A percentile compares a stretch with the other conserved stretches of the same genome.
phyloP scores from a whole-genome alignment of 2,329 filamentous ascomycete genomes.

The Talaromyces piceae region DNA sequence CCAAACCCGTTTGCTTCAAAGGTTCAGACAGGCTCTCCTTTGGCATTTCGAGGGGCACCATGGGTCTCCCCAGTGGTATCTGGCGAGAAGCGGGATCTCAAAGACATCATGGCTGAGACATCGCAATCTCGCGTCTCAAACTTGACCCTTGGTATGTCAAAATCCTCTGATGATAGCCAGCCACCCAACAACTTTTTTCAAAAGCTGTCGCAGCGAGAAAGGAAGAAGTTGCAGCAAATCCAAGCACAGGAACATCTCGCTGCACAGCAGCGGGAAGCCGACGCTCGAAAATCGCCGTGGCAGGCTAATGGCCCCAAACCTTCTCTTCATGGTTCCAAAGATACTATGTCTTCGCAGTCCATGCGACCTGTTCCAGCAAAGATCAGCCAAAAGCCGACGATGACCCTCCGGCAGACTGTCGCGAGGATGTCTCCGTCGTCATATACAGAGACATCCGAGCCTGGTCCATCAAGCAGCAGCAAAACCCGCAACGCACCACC shows the following conservation, averaged over 20 bases:
- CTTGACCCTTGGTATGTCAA: slow-evolving; percentile 45
- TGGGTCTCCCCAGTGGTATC: slow-evolving; percentile 50
- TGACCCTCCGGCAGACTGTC: slow-evolving; percentile 57
- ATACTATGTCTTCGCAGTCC: slow-evolving; percentile 24
- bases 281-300: slow-evolving; percentile 51
- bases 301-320: slow-evolving; percentile 39
- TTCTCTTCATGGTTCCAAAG: background rate
- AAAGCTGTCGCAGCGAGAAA: slow-evolving; percentile 85
- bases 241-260: slow-evolving; percentile 43
- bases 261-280: slow-evolving; percentile 25
- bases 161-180: slow-evolving; percentile 33
- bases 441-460: slow-evolving; percentile 6
- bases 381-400: slow-evolving; percentile 37
- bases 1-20: slow-evolving; percentile 15
- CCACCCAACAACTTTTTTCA: slow-evolving; percentile 31
- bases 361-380: slow-evolving; percentile 15
- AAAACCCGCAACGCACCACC: slow-evolving; percentile 24
- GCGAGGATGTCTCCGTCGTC: slow-evolving; percentile 34
- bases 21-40: slow-evolving; percentile 19
- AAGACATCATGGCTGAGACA: slow-evolving; percentile 65
- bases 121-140: slow-evolving; percentile 45
- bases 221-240: slow-evolving; percentile 72
- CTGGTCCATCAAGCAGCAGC: slow-evolving; percentile 4
- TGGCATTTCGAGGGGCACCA: slow-evolving; percentile 31
- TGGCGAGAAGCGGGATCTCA: slow-evolving; percentile 62